Conservation (phyloP, 257 asterid genomes). For the Ilex asprella region DNA sequence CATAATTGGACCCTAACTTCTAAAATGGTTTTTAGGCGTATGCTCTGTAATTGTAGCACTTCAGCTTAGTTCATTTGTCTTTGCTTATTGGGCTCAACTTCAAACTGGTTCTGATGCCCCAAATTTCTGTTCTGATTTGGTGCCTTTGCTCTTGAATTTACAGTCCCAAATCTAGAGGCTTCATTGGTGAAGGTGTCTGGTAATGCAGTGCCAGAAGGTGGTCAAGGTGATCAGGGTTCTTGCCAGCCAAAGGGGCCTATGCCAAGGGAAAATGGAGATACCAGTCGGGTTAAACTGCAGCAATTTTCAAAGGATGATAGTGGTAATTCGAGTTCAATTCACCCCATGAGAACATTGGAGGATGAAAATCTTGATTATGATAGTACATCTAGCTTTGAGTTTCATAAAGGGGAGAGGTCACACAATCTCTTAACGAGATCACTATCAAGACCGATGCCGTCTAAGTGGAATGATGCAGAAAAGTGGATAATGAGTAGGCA, state of each 20-base stretch:
- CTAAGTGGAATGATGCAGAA: constrained; percentile 98
- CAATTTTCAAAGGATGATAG: constrained; percentile 41
- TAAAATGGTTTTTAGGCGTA: no score
- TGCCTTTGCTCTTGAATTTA: constrained; percentile 5
- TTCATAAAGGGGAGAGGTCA: constrained; percentile 83
- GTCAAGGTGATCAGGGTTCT: constrained; percentile 18
- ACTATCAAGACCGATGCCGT: constrained; percentile 68
- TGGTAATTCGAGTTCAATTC: constrained; percentile 54
- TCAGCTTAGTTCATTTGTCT: no score
- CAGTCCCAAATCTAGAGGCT: constrained; percentile 16
- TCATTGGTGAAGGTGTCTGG: constrained; percentile 9
- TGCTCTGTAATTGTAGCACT: no score
- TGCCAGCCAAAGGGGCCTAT: constrained; percentile 19
- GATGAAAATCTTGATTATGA: constrained; percentile 93
- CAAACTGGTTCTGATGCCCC: no score
- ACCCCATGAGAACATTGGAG: constrained; percentile 51
- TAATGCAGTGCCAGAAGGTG: constrained; percentile 6
- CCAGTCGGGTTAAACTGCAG: constrained; percentile 30
- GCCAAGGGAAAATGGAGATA: constrained; percentile 32
- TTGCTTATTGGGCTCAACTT: no score
- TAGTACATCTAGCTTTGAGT: constrained; percentile 96
- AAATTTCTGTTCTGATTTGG: no score
- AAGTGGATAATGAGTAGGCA: constrained; percentile 93
- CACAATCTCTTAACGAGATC: constrained; percentile 57
- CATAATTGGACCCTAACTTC: no score